Conservation (phyloP, 2,329 filamentous ascomycete genomes). For the Diaporthe ampelina region DNA sequence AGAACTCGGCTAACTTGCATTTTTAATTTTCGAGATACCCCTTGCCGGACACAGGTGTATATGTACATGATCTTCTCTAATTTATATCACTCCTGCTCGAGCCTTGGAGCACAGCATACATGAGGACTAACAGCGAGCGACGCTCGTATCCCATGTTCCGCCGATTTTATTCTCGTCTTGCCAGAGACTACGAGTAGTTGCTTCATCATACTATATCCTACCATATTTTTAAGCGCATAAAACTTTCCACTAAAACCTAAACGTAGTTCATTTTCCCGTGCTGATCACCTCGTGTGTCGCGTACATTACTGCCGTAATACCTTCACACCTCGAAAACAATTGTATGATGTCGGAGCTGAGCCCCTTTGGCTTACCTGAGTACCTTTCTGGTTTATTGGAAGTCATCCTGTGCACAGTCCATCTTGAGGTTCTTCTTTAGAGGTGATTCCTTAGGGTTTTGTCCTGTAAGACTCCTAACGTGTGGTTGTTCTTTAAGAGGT, state of each 20-base stretch:
- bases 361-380: too few relatives aligned
- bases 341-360: too few relatives aligned
- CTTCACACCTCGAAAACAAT: too few relatives aligned
- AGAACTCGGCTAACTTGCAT: conserved; percentile 7
- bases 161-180: neutral
- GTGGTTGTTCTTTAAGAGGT: too few relatives aligned
- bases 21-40: conserved; percentile 11
- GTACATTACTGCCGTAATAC: too few relatives aligned
- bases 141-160: neutral
- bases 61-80: neutral
- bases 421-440: too few relatives aligned
- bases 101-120: neutral
- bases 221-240: neutral
- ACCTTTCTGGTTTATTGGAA: too few relatives aligned
- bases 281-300: too few relatives aligned
- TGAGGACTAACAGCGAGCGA: neutral
- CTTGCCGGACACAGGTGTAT: neutral
- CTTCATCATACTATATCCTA: neutral
- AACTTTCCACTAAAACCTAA: neutral
- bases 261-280: neutral
- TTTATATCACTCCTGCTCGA: neutral
- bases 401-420: too few relatives aligned
- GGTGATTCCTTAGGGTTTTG: too few relatives aligned
- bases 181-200: neutral
- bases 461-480: too few relatives aligned